Evolutionary conservation across 2,329 filamentous ascomycete species (phyloP), one percentile per base, ranked within the genome.

Genomic region (Endocalyx cinctus): DNA sequence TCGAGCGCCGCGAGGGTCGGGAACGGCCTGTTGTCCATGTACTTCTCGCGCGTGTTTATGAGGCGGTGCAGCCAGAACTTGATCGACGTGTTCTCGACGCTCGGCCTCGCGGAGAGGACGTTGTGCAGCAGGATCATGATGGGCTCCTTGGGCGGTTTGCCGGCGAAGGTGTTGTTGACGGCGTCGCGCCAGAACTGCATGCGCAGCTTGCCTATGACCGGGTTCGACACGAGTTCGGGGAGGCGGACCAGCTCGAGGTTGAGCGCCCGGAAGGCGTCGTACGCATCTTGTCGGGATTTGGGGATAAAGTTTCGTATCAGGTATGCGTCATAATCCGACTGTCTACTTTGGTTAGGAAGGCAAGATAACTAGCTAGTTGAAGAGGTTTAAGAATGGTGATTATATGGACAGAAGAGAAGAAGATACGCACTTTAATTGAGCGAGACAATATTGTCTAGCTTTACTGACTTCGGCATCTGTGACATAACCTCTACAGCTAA

Each of bases 131-230:
- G 70, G 18, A 95, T 76, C 38, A 89, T 90, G 26, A 96, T 86
- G 15, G 92, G 92, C 57, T 98, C 89, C 52, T 88, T 87, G 2
- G 89, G 88, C 2, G 92, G 89, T 1, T 70, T 68, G 19, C 84
- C 84, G 2, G 82, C 72, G 39, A 96, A 83, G 2, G 86, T 84
- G 41, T 82, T 81, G 34, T 82, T 75, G 32, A 98, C 68, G 5
- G 86, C 79, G 49, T 97, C 89, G 31, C 86, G 79, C 86, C 92
- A 97, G 68, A 97, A 97, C 59, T 95, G 87, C 62, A 95, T 82
- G 44, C 92, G 87, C 72, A 97, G 79, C 33, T 82, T 72, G 31
- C 87, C 90, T 40, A 97, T 85, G 4, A 82, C 83, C n/a, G 85
- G 79, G 40, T 84, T 92, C 29, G 86, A 92, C 14, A 92, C 89